Evolutionary conservation across 768 basidiomycete genomes (phyloP).

Genomic region (Rhizopogon vesiculosus): DNA sequence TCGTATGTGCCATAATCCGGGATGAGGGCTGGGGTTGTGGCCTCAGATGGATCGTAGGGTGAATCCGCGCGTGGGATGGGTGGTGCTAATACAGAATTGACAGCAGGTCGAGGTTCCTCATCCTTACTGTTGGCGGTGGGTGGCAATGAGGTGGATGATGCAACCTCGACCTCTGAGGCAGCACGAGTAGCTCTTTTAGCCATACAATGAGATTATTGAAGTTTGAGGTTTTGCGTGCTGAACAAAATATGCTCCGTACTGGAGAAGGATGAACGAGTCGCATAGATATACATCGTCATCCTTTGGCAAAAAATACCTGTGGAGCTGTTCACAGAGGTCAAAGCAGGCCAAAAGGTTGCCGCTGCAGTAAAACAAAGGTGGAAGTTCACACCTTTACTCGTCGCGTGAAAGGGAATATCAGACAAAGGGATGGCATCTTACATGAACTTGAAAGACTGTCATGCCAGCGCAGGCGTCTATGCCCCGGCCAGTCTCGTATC

Average conservation of each 20-base stretch:
- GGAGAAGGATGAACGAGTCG: not conserved
- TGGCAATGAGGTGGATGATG: not conserved
- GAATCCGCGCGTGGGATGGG: not conserved
- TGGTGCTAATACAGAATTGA: not conserved
- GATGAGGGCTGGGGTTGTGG: not conserved
- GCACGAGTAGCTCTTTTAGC: not conserved
- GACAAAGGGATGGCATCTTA: not conserved
- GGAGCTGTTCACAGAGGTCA: not conserved
- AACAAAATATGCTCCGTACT: not conserved
- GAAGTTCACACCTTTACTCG: not conserved
- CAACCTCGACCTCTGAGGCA: not conserved
- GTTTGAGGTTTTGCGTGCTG: not conserved
- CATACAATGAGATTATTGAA: not conserved
- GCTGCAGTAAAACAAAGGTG: not conserved
- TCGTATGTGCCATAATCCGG: constrained; percentile 2
- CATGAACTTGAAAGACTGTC: not conserved
- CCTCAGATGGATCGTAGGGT: constrained; percentile 2
- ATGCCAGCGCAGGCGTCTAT: too few species aligned
- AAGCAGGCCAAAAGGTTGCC: not conserved
- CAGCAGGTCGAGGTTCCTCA: not conserved
- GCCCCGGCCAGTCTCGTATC: too few species aligned
- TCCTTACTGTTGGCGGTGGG: not conserved
- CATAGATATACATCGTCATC: not conserved
- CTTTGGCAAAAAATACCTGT: not conserved
- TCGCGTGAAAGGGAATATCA: not conserved